These are phyloP conservation scores for Schwanniomyces etchellsii DNA, from an alignment of 1,139 yeast genomes.

Conservation along the genomic window DNA sequence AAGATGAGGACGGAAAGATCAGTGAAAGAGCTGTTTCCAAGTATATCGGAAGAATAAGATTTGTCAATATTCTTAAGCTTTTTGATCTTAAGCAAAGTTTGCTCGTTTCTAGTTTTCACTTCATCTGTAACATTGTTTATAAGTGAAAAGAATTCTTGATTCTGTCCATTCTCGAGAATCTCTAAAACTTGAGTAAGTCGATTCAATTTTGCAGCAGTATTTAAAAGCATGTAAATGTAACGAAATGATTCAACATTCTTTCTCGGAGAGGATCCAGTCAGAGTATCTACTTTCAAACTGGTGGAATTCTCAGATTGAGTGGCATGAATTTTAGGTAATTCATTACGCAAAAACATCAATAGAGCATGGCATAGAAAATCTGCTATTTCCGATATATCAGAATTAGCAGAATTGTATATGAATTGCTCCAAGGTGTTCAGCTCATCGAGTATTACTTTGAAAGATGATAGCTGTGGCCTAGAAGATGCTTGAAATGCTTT, in stretches of 20 bases:
- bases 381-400: slow-evolving; percentile 51
- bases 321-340: slow-evolving; percentile 29
- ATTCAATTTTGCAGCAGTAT: slow-evolving; percentile 57
- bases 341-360: slow-evolving; percentile 22
- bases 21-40: slow-evolving; percentile 25
- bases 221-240: slow-evolving; percentile 51
- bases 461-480: slow-evolving; percentile 30
- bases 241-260: slow-evolving; percentile 39
- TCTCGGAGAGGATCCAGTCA: background rate
- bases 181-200: slow-evolving; percentile 59
- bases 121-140: slow-evolving; percentile 63
- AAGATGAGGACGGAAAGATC: slow-evolving; percentile 55
- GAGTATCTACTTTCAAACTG: slow-evolving; percentile 17
- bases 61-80: slow-evolving; percentile 27
- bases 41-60: slow-evolving; percentile 14
- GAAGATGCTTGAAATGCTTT: slow-evolving; percentile 21
- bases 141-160: slow-evolving; percentile 42
- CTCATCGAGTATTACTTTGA: slow-evolving; percentile 27
- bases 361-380: slow-evolving; percentile 42
- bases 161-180: slow-evolving; percentile 40
- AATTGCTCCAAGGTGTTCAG: slow-evolving; percentile 52
- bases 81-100: slow-evolving; percentile 25
- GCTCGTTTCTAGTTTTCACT: slow-evolving; percentile 42
- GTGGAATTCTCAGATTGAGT: slow-evolving; percentile 17
- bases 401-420: slow-evolving; percentile 51